Base-by-base conservation (phyloP, 768 basidiomycete genomes). In the Heimioporus sp. region DNA sequence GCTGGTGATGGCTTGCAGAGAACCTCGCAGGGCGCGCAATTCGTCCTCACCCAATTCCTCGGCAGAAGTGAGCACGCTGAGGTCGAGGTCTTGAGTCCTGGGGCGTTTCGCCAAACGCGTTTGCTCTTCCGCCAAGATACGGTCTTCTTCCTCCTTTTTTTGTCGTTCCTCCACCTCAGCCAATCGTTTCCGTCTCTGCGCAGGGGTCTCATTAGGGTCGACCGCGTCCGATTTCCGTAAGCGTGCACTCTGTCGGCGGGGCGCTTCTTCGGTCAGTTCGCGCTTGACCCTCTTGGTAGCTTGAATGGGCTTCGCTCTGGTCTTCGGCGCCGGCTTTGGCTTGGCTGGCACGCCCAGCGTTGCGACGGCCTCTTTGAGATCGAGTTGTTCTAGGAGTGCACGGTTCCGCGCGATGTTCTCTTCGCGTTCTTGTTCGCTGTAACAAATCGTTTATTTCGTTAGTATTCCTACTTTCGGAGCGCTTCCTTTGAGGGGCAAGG, bases 321-420 rank as follows among this genome's bases (percentile, higher is more conserved):
- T 49, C 53, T 73, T 76, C 9, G 69, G 52, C 28, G 69, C 57
- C 50, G 64, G 71, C 45, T 73, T 76, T 53, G 56, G 69, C 51
- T 66, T 81, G 16, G 55, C 69, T 10, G 76, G 65, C 10, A 81
- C 61, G 17, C 76, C 75, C 9, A 88, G 72, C 15, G 72, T 66
- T 6, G 73, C 68, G 35, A 76, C 76, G 2, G 80, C 81, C 57
- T 80, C 79, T 59, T 80, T 78, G 31, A 90, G 74, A 16, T 87
- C 81, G 16, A 92, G 78, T 61, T 89, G 70, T 56, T 87, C 83
- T 35, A 93, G 75, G 10, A 92, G 73, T 4, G 81, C 85, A 39
- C 81, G 83, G 64, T 93, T 93, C 46, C 87, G 80, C 12, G 87
- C 89, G 41, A 92, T 90, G 60, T 90, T 92, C 10, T 82, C 85